Percentiles rank a stretch among this genome's conserved stretches.
phyloP scores from a whole-genome alignment of 2,329 filamentous ascomycete species.

The Cordyceps tenuipes region DNA sequence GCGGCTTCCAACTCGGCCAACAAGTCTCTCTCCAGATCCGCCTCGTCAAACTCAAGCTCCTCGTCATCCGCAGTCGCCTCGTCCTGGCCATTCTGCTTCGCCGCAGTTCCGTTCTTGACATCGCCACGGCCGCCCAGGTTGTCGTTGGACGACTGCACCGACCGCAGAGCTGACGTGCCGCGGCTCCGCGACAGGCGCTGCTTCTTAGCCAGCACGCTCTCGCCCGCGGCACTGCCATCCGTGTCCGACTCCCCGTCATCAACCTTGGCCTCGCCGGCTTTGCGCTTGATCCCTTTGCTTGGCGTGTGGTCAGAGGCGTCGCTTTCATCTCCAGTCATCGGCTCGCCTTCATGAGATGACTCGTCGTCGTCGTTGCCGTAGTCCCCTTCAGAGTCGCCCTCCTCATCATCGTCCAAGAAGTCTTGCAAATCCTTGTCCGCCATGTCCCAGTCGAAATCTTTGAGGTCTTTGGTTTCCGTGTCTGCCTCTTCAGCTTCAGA shows the following conservation, averaged over 20 bases:
- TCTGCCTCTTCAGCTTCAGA: conserved; percentile 24
- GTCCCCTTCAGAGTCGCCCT: conserved; percentile 18
- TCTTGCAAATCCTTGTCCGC: conserved; percentile 68
- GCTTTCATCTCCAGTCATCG: conserved; percentile 20
- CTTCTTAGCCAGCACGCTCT: conserved; percentile 41
- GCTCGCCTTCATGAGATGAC: background rate
- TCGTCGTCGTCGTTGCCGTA: conserved; percentile 16
- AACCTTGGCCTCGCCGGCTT: conserved; percentile 20
- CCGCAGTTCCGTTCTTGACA: conserved; percentile 14
- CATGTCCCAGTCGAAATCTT: conserved; percentile 52
- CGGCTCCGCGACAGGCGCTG: conserved; percentile 38
- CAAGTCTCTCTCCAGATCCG: conserved; percentile 56
- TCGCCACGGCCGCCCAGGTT: conserved; percentile 10
- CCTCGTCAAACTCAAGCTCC: conserved; percentile 39
- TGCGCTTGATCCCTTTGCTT: conserved; percentile 26
- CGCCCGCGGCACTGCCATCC: conserved; percentile 20
- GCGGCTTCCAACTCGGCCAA: conserved; percentile 48
- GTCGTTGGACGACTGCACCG: conserved; percentile 33
- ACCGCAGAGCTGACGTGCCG: conserved; percentile 38
- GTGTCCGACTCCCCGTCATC: conserved; percentile 27
- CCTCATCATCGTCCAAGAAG: conserved; percentile 51
- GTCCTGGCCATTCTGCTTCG: background rate
- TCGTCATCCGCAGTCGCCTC: conserved; percentile 19
- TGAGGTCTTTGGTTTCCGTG: conserved; percentile 35
- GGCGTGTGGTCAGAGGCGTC: conserved; percentile 19